Base-by-base conservation (phyloP, 75 land plant species). In the Gnetum montanum region DNA sequence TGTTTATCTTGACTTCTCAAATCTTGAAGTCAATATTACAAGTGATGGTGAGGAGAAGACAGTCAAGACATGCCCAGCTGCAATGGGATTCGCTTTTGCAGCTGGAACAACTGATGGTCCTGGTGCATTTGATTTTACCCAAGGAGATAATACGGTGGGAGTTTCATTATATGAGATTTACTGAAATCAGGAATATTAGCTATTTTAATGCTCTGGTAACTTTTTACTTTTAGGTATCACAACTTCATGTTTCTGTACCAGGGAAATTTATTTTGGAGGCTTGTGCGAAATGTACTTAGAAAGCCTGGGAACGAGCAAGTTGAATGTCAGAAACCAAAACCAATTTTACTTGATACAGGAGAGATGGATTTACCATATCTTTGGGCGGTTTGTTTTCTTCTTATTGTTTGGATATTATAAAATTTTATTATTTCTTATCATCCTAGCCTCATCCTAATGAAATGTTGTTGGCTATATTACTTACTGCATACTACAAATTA, bases 81-180 rank as follows among this genome's bases (percentile, higher is more conserved):
- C 88, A 18, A 64, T 88, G 28, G 93, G 93, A 1, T 75, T 71
- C 31, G 79, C 78, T 20, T 88, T 88, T 72, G 88, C 93, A 23
- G 93, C 93, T 31, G 93, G 93, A 48, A 88, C 88, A 4, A 84
- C 93, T 19, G 88, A 88, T 64, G 93, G 93, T 19, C 93, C 88
- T 24, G 93, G 93, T 1, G 84, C 75, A 28, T 75, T 77, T 55
- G 81, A 64, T 30, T 88, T 88, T 54, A 55, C 62, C 61, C 93
- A 88, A 59, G 93, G 93, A 16, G 88, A 83, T 52, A 64, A 49
- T n/a, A 29, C 74, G 74, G 90, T 80, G 20, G 54, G 57, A 12
- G 4, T 6, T 36, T 8, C 23, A 31, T 20, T 31, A 11, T 54
- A 29, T 18, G 6, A 36, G 28, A 20, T 15, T 40, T 15, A 37